Evolutionary conservation across 1,139 yeast species (phyloP), one percentile per base, ranked within the genome.

Genomic region (Debaryomyces sp.): DNA sequence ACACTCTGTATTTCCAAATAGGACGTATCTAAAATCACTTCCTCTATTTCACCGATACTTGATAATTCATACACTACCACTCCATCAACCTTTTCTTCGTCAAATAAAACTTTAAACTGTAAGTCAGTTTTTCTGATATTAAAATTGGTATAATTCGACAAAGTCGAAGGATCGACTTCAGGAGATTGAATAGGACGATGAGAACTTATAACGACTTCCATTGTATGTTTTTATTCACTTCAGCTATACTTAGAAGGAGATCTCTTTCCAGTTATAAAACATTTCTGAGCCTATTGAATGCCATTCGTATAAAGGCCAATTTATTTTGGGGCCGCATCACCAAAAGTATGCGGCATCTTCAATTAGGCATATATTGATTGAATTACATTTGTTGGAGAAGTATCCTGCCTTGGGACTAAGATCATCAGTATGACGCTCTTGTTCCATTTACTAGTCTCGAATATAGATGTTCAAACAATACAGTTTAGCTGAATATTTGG

Each of bases 1-100:
- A 82, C 82, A 0, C 62, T 53, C n/a, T 68, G 56, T 43, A 91
- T 70, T 5, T 72, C 67, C 54, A 91, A 70, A 62, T 65, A 84
- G 0, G 96, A 86, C 1, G 94, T 80, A 63, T 91, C 97, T 53
- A 91, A 72, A 3, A 77, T 68, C 23, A 89, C 67, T 22, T 67
- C 58, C 3, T 63, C 54, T 2, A 67, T 46, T n/a, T 66, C 58
- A 5, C 55, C 39, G 3, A 59, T 51, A 27, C 62, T 51, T 9
- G 67, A 54, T 43, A 89, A 63, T 21, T 76, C 62, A 61, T 75
- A 83, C 1, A 61, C 58, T n/a, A 87, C 88, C 6, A 68, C 58
- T 27, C 97, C 96, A 1, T 55, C 47, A 18, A 90, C 73, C 17
- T 66, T 66, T 54, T 80, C 71, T 21, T 69, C 57, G 13, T 77